These are phyloP conservation scores for Penicillium dipodomyicola DNA, from an alignment of 495 filamentous ascomycete genomes.

Conservation along the genomic window DNA sequence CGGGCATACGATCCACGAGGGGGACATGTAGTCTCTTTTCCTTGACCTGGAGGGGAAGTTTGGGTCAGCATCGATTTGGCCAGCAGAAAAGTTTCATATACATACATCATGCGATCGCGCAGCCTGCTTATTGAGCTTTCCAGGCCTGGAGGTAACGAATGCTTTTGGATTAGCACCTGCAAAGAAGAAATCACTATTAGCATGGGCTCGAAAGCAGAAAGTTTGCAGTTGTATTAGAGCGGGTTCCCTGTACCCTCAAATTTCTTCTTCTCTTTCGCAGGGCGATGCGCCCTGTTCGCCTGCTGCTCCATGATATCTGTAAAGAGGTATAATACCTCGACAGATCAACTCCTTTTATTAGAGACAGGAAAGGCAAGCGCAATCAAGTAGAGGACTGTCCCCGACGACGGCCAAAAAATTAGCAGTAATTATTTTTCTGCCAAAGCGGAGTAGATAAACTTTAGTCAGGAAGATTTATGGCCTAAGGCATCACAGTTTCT, in stretches of 20 bases:
- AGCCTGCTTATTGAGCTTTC: conserved; percentile 77
- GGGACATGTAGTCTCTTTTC: conserved; percentile 96
- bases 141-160: conserved; percentile 82
- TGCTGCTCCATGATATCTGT: conserved; percentile 69
- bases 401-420: conserved; percentile 31
- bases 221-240: conserved; percentile 17
- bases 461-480: neutral
- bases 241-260: conserved; percentile 46
- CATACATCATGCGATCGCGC: conserved; percentile 88
- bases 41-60: conserved; percentile 61
- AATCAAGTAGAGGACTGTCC: conserved; percentile 10
- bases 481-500: neutral
- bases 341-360: conserved; percentile 23
- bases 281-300: conserved; percentile 79
- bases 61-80: conserved; percentile 19
- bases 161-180: conserved; percentile 85
- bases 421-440: conserved; percentile 11
- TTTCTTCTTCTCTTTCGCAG: conserved; percentile 89
- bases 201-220: conserved; percentile 7
- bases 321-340: conserved; percentile 36
- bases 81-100: conserved; percentile 2
- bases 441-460: conserved; percentile 7
- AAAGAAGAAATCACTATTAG: conserved; percentile 16
- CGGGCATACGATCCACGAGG: conserved; percentile 88
- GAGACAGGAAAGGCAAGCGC: conserved; percentile 14